Conservation (phyloP, 1,284 basidiomycete genomes). For the Ganoderma leucocontextum region DNA sequence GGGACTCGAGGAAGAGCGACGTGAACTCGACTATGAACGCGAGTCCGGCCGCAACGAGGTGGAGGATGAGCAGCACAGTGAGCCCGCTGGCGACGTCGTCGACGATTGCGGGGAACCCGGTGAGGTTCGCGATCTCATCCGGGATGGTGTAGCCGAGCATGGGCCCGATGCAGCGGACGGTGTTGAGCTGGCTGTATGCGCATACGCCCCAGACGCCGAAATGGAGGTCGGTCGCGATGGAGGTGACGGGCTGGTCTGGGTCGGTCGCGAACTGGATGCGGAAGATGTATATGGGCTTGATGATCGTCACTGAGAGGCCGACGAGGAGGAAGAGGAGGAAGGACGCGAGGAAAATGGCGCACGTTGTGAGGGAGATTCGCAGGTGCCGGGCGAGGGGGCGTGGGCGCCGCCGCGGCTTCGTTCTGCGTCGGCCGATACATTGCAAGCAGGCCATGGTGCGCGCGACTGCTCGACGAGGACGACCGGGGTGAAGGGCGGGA, state of each 20-base stretch:
- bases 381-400: slow-evolving; percentile 47
- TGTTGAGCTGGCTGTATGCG: slow-evolving; percentile 50
- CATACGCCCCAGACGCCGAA: slow-evolving; percentile 84
- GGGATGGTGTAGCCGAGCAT: slow-evolving; percentile 54
- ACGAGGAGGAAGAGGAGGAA: slow-evolving; percentile 80
- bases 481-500: not conserved
- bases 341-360: slow-evolving; percentile 57
- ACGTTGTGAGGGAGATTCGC: slow-evolving; percentile 53
- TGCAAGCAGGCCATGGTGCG: slow-evolving; percentile 5
- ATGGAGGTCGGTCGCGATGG: slow-evolving; percentile 64
- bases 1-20: slow-evolving; percentile 65
- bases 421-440: not conserved
- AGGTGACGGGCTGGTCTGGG: slow-evolving; percentile 49
- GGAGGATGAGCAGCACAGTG: slow-evolving; percentile 66
- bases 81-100: slow-evolving; percentile 59
- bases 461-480: slow-evolving; percentile 2
- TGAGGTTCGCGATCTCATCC: slow-evolving; percentile 45
- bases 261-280: slow-evolving; percentile 54
- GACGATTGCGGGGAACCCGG: slow-evolving; percentile 54
- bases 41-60: slow-evolving; percentile 67
- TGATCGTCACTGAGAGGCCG: slow-evolving; percentile 77
- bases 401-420: slow-evolving; percentile 28
- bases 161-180: slow-evolving; percentile 63
- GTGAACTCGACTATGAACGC: slow-evolving; percentile 60
- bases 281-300: slow-evolving; percentile 76